Base-by-base conservation (phyloP, 345 rosid species). In the Raphanus raphanistrum region DNA sequence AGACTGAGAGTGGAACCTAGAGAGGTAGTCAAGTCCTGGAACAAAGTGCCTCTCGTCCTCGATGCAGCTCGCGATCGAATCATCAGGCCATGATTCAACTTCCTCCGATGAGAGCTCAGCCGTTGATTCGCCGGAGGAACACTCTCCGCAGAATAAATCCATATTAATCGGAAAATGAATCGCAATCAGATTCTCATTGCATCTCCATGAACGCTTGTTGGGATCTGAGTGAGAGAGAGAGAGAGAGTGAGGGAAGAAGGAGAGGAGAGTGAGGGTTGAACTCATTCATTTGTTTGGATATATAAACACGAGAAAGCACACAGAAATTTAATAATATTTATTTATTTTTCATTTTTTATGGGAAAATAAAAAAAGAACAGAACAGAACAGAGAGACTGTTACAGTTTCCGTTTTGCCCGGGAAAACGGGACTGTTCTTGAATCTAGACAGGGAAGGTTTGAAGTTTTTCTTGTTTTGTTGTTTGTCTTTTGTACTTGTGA, bases 71-170 rank as follows among this genome's bases (percentile, higher is more conserved):
- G 90, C 94, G 67, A 95, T 87, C 4, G 94, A 91, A 70, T 92
- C 90, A 52, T 85, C 91, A 5, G 83, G 81, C 59, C 86, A 85
- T 4, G 86, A 83, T n/a, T 84, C 90, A 3, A 85, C 71, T 72
- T 90, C 96, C 70, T 91, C 88, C 66, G 97, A 87, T 66, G 84
- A 85, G 64, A 45, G 75, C 71, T 55, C 63, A 43, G 6, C 83
- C 31, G 61, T 87, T 52, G 91, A 84, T 32, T 88, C 90, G 60
- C 76, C 90, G 74, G 92, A 92, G 72, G 92, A 92, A 63, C 88
- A 96, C 81, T 92, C 99, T 27, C 80, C 68, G 83, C 99, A 92
- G 31, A 88, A 89, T 52, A 95, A 91, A 83, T 91, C 93, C 68
- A 90, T 81, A 76, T 69, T 79, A 77, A 76, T 85, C 89, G 74